Evolutionary conservation across 139 green algal species (phyloP).

Genomic region (Tetraselmis striata): DNA sequence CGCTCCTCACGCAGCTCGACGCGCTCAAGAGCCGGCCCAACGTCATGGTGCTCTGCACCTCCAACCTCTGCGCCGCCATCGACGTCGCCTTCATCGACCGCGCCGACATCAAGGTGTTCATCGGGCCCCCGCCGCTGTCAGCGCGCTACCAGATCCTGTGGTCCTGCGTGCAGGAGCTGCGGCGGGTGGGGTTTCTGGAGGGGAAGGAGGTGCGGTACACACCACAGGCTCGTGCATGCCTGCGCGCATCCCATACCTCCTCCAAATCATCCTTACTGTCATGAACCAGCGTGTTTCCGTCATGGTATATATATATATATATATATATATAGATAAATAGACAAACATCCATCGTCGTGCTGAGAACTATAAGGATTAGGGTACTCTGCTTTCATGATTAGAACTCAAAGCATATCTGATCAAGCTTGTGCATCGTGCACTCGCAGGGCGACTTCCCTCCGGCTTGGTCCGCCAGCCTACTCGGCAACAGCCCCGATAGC

Average conservation of each 20-base stretch:
- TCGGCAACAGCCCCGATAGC: not conserved
- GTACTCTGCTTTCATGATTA: no score
- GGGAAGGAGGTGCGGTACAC: constrained; percentile 5
- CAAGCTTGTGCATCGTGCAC: no score
- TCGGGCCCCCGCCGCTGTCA: constrained; percentile 60
- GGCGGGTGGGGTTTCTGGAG: constrained; percentile 41
- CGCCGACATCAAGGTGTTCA: constrained; percentile 93
- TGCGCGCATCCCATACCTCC: no score
- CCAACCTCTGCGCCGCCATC: constrained; percentile 80
- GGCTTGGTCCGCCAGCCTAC: not conserved
- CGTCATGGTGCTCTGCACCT: constrained; percentile 84
- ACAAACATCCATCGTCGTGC: no score
- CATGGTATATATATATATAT: no score
- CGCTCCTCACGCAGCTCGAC: constrained; percentile 93
- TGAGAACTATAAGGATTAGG: no score
- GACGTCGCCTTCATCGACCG: constrained; percentile 95
- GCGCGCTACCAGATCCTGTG: constrained; percentile 74
- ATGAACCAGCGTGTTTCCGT: no score
- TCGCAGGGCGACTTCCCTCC: not conserved
- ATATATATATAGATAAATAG: no score
- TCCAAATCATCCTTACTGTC: no score
- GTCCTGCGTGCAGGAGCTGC: constrained; percentile 55
- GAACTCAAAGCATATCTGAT: no score
- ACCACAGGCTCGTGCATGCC: no score
- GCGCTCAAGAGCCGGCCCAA: constrained; percentile 74